A percentile compares a stretch with the other conserved stretches of the same genome.
Evolutionary conservation across 148 eudicot genomes (phyloP).

Genomic region (Camellia lanceoleosa): DNA sequence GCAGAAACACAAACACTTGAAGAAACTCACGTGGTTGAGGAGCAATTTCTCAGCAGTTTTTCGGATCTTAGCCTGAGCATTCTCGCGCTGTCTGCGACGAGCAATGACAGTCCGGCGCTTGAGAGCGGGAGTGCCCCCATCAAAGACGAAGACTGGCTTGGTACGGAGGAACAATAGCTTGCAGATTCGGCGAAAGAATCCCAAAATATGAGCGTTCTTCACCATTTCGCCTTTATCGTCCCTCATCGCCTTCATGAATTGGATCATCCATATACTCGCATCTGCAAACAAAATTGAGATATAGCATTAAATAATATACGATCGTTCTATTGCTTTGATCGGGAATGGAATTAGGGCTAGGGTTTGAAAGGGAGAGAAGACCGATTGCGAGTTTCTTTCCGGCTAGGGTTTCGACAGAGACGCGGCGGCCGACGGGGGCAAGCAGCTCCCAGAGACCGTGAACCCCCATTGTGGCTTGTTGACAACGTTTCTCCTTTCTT

Average conservation of each 20-base stretch:
- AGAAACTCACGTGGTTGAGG: conserved; percentile 63
- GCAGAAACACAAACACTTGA: not conserved
- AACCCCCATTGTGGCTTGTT: conserved; percentile 63
- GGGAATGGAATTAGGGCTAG: conserved; percentile 17
- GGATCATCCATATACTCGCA: conserved; percentile 98
- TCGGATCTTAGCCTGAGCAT: conserved; percentile 85
- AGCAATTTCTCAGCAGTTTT: conserved; percentile 94
- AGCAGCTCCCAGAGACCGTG: conserved; percentile 94
- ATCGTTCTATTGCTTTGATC: not conserved
- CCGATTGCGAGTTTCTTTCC: conserved; percentile 93
- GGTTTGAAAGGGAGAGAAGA: conserved; percentile 21
- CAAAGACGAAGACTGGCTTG: conserved; percentile 93
- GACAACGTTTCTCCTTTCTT: not conserved
- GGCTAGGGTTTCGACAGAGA: conserved; percentile 94
- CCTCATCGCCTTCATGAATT: conserved; percentile 97
- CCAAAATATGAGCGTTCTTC: conserved; percentile 81
- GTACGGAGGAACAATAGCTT: conserved; percentile 85
- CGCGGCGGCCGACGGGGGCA: conserved; percentile 98
- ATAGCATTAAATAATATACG: no score
- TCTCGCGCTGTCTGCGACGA: conserved; percentile 83
- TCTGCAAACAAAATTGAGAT: conserved; percentile 35
- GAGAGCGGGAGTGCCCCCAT: conserved; percentile 88
- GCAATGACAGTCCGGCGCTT: conserved; percentile 91
- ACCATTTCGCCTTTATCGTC: conserved; percentile 99
- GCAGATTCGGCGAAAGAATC: conserved; percentile 95